phyloP scores from a whole-genome alignment of 257 asterid species.

The Solanum dulcamara region DNA sequence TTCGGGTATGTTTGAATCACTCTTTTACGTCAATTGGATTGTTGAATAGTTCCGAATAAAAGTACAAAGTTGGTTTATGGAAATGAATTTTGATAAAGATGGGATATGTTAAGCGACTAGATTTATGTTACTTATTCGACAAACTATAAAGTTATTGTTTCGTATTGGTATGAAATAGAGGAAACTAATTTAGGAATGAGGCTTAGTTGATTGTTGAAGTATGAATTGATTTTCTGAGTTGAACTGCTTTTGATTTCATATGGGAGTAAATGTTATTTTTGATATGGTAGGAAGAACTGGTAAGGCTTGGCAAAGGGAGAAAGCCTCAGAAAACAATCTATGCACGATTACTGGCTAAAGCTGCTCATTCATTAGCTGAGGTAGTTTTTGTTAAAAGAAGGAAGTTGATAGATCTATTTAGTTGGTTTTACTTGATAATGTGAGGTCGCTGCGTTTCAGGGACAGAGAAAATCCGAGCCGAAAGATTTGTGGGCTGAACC shows the following conservation, averaged over 20 bases:
- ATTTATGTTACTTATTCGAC: not conserved
- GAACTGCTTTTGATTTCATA: not conserved
- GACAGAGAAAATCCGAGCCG: conserved; percentile 70
- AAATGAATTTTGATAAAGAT: not conserved
- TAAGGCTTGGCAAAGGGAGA: conserved; percentile 54
- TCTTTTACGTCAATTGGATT: not conserved
- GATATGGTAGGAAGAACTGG: conserved; percentile 64
- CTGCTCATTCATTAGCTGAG: conserved; percentile 95
- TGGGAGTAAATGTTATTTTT: not conserved
- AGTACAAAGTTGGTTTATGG: not conserved
- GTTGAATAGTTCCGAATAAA: not conserved
- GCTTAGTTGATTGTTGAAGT: not conserved
- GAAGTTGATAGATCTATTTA: not conserved
- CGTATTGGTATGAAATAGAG: not conserved
- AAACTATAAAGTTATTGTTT: not conserved
- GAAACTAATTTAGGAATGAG: not conserved
- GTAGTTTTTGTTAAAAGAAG: conserved; percentile 20
- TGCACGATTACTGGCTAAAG: conserved; percentile 80
- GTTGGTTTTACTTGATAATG: not conserved
- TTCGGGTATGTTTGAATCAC: conserved; percentile 39
- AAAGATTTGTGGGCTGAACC: conserved; percentile 95
- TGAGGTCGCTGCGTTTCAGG: conserved; percentile 30
- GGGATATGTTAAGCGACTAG: not conserved
- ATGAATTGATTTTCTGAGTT: not conserved
- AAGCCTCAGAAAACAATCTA: conserved; percentile 71